Evolutionary conservation across 108 stramenopile species (phyloP).

Genomic region (Skeletonema menzelii): DNA sequence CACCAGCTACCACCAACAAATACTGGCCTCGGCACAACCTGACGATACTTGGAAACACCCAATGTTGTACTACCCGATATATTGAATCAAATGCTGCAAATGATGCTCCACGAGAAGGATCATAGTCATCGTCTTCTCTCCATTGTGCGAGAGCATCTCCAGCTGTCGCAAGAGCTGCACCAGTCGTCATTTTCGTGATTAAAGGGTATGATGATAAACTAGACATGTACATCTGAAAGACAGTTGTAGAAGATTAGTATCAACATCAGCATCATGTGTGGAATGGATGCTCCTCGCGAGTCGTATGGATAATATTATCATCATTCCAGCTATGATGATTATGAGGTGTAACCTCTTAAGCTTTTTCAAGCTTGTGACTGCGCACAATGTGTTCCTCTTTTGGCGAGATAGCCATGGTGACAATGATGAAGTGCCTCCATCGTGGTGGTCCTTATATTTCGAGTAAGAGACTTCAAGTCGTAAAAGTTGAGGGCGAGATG

Average conservation of each 20-base stretch:
- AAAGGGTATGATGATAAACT: conserved; percentile 50
- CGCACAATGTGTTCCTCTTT: too few relatives aligned
- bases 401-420: not conserved
- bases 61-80: conserved; percentile 64
- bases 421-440: too few relatives aligned
- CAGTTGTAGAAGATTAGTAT: not conserved
- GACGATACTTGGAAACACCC: conserved; percentile 60
- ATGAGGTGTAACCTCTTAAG: too few relatives aligned
- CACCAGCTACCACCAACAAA: conserved; percentile 21
- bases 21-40: conserved; percentile 56
- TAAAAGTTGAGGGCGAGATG: too few relatives aligned
- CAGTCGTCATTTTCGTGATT: conserved; percentile 71
- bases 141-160: conserved; percentile 71
- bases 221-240: conserved; percentile 34
- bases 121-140: conserved; percentile 45
- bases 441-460: too few relatives aligned
- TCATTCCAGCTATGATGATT: too few relatives aligned
- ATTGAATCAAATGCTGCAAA: conserved; percentile 69
- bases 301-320: too few relatives aligned
- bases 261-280: too few relatives aligned
- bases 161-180: conserved; percentile 53
- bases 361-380: too few relatives aligned
- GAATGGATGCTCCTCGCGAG: too few relatives aligned
- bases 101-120: conserved; percentile 51
- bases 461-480: too few relatives aligned